Base-by-base conservation (phyloP, 140 eudicot species). In the Bidens hawaiensis region DNA sequence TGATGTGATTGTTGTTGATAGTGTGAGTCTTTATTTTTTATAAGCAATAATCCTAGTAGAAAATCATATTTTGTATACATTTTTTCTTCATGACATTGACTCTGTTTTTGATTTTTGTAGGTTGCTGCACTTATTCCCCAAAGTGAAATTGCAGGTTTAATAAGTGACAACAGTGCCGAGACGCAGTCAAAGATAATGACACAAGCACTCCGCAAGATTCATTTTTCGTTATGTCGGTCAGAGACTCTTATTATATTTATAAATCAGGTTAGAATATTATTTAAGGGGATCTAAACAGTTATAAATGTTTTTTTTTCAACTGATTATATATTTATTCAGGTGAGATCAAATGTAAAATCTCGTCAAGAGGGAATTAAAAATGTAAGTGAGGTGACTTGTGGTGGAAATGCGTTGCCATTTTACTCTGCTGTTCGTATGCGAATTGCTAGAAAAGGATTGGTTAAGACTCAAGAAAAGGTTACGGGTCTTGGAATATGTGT, bases 71-170 rank as follows among this genome's bases (percentile, higher is more conserved):
- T 4, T 16, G 24, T 30, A 6, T 58, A 27, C 67, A 43, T 14
- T 7, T 69, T 43, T 41, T 70, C 28, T 50, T 45, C 34, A 61
- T 41, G 18, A 27, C 31, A 25, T 25, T 47, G 26, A 57, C 48
- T 58, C 40, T 61, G 22, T 30, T 8, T 46, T 51, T 58, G 15
- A n/a, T n/a, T n/a, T 65, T 62, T 78, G 78, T 81, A 94, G 99
- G 99, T 94, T 22, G 99, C 97, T 45, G 99, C 99, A 50, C 95
- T 94, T 31, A 78, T 94, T 51, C 99, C 97, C 22, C 94, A 81
- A 50, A 60, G 73, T 45, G 97, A 94, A 75, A 69, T 88, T 52
- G 89, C 82, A 61, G 66, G 82, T 50, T 22, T 48, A 46, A 50
- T 77, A 51, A 76, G 71, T 55, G 80, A 71, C 42, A 50, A 71